phyloP scores from a whole-genome alignment of 768 basidiomycete genomes.

The Leccinum longicurvipes region DNA sequence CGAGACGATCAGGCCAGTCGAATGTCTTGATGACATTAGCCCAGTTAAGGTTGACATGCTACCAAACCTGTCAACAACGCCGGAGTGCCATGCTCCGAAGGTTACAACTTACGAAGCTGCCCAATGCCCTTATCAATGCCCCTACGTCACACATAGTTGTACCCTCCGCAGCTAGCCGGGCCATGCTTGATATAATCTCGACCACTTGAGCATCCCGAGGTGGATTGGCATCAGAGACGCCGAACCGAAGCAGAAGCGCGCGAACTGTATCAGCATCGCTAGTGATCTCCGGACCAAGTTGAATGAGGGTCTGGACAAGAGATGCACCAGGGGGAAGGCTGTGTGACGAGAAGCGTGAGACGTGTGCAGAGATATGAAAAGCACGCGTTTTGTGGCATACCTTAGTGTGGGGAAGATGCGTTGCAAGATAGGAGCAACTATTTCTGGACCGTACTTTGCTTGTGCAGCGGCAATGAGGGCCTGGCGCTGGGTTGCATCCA shows the following conservation, averaged over 20 bases:
- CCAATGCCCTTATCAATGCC: conserved; percentile 67
- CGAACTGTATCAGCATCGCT: conserved; percentile 67
- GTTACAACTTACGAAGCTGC: conserved; percentile 60
- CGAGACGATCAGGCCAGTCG: conserved; percentile 78
- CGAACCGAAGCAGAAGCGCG: conserved; percentile 70
- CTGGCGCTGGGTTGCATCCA: conserved; percentile 73
- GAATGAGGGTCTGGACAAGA: conserved; percentile 70
- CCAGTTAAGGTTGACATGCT: conserved; percentile 76
- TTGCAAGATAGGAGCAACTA: conserved; percentile 68
- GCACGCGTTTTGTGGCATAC: conserved; percentile 38
- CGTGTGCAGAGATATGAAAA: conserved; percentile 9
- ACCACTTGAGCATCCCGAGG: conserved; percentile 68
- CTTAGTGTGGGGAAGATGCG: conserved; percentile 72
- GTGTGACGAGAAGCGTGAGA: conserved; percentile 13
- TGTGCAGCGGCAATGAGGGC: conserved; percentile 72
- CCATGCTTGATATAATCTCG: conserved; percentile 67
- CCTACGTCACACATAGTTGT: conserved; percentile 70
- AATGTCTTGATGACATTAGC: conserved; percentile 79
- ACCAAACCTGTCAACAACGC: conserved; percentile 13
- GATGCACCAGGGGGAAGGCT: conserved; percentile 68
- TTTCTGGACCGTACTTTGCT: conserved; percentile 77
- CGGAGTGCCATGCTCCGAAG: neutral
- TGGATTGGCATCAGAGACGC: conserved; percentile 66
- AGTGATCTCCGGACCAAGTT: conserved; percentile 78
- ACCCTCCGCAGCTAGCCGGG: conserved; percentile 71